Percentiles rank a stretch among this genome's conserved stretches.
These are phyloP conservation scores for Geotrichum bryndzae DNA, from an alignment of 1,139 yeast genomes.

Conservation along the genomic window DNA sequence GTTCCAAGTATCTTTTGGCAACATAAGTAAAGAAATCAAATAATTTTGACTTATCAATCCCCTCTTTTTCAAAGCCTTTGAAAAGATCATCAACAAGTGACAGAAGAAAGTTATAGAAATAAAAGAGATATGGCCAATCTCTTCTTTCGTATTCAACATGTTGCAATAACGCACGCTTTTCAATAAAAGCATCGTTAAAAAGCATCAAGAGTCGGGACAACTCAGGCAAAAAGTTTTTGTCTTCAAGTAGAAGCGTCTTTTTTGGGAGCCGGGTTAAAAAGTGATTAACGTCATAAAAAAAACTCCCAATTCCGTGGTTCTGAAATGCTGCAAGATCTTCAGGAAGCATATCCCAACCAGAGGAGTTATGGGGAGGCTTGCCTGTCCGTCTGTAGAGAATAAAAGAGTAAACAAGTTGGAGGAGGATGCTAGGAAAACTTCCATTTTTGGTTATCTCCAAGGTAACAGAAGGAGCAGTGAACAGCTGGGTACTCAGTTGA, in stretches of 20 bases:
- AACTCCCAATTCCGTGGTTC: constrained; percentile 75
- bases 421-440: constrained; percentile 58
- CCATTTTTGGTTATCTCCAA: constrained; percentile 42
- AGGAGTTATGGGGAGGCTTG: constrained; percentile 46
- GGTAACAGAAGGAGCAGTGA: constrained; percentile 78
- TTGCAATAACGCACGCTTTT: constrained; percentile 63
- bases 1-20: not conserved
- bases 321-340: constrained; percentile 41
- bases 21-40: constrained; percentile 10
- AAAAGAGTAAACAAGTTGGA: constrained; percentile 51
- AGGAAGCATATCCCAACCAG: constrained; percentile 36
- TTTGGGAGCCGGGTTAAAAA: constrained; percentile 63
- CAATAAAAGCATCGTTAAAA: constrained; percentile 75
- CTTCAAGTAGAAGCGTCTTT: constrained; percentile 36
- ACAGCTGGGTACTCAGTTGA: constrained; percentile 73
- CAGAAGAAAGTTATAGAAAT: not conserved
- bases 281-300: constrained; percentile 77
- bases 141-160: constrained; percentile 91
- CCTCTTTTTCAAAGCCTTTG: not conserved
- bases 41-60: not conserved
- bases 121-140: constrained; percentile 43
- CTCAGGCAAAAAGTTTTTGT: constrained; percentile 48
- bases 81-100: not conserved
- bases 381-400: not conserved
- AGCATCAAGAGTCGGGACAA: constrained; percentile 28